These are phyloP conservation scores for Chalciporus sp. DNA, from an alignment of 1,284 basidiomycete genomes.

Conservation along the genomic window DNA sequence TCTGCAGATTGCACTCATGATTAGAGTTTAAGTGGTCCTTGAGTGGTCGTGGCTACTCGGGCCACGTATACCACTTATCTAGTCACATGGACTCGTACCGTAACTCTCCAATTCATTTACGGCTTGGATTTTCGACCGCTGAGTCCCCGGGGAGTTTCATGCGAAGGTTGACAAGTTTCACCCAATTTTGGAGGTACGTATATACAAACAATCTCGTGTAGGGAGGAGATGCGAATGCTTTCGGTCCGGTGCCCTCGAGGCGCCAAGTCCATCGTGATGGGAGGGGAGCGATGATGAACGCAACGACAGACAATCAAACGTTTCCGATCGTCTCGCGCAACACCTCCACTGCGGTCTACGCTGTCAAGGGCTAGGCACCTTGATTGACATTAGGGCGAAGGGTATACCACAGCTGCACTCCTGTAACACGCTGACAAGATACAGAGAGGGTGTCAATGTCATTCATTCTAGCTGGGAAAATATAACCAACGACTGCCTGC, in stretches of 20 bases:
- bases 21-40: constrained; percentile 23
- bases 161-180: background rate
- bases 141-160: background rate
- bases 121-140: background rate
- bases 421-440: background rate
- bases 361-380: background rate
- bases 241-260: background rate
- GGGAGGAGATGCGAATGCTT: background rate
- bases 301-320: background rate
- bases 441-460: background rate
- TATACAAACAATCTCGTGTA: background rate
- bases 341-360: background rate
- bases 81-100: background rate
- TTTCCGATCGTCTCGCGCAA: background rate
- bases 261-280: background rate
- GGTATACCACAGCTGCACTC: background rate
- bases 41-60: background rate
- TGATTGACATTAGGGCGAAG: background rate
- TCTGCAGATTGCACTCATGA: constrained; percentile 20
- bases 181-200: background rate
- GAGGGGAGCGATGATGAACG: background rate
- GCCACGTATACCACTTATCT: background rate
- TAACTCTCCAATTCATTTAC: background rate
- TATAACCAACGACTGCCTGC: background rate
- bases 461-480: background rate